phyloP scores from a whole-genome alignment of 202 grass and related monocot genomes.

The Setaria italica region DNA sequence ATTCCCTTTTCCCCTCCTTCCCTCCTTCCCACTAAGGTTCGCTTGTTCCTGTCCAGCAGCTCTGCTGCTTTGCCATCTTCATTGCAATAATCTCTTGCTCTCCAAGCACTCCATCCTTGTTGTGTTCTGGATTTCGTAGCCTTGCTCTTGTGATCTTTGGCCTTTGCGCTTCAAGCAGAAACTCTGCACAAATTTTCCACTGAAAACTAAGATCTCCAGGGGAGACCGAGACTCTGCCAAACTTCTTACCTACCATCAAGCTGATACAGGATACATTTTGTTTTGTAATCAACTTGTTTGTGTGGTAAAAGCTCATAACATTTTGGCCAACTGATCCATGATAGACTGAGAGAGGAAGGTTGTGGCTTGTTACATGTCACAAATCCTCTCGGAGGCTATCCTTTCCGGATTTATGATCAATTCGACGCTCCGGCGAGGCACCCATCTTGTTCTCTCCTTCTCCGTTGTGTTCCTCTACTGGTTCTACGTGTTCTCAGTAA shows the following conservation, averaged over 20 bases:
- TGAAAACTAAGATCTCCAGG: not conserved
- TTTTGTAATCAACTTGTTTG: not conserved
- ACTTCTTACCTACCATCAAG: slow-evolving; percentile 8
- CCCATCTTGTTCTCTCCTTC: slow-evolving; percentile 64
- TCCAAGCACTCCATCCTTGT: not conserved
- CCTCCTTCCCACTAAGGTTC: slow-evolving; percentile 43
- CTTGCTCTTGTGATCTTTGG: not conserved
- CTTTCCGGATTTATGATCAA: slow-evolving; percentile 51
- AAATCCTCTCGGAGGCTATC: slow-evolving; percentile 41
- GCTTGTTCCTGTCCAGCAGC: not conserved
- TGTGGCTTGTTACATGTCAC: slow-evolving; percentile 44
- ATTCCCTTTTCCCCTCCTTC: slow-evolving; percentile 54
- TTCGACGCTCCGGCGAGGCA: slow-evolving; percentile 52
- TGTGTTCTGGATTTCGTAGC: not conserved
- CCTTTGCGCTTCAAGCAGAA: not conserved
- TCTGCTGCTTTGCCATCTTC: not conserved
- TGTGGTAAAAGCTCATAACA: not conserved
- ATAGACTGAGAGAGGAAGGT: slow-evolving; percentile 5
- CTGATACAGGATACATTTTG: not conserved
- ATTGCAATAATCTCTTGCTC: slow-evolving; percentile 10
- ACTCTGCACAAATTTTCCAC: not conserved
- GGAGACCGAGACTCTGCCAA: slow-evolving; percentile 29
- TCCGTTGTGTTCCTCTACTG: slow-evolving; percentile 70
- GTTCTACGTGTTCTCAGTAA: slow-evolving; percentile 66
- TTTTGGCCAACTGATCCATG: slow-evolving; percentile 8